These are phyloP conservation scores for Fusarium gaditjirri DNA, from an alignment of 2,329 filamentous ascomycete genomes.

Conservation along the genomic window DNA sequence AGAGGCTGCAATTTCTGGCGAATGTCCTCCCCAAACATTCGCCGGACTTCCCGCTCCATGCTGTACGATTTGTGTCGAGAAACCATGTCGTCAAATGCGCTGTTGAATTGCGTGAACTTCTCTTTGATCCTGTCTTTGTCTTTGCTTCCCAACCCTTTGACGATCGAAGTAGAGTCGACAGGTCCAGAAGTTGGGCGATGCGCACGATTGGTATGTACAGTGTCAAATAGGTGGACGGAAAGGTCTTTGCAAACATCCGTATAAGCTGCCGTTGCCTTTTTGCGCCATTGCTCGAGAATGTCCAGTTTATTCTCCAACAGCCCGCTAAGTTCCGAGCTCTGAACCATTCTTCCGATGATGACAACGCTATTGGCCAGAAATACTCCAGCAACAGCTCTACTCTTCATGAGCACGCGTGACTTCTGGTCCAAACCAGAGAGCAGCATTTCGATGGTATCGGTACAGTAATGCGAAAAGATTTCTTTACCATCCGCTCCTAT, in stretches of 20 bases:
- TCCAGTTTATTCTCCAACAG: slow-evolving; percentile 75
- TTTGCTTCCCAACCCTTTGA: slow-evolving; percentile 86
- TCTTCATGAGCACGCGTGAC: slow-evolving; percentile 76
- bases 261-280: slow-evolving; percentile 84
- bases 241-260: slow-evolving; percentile 90
- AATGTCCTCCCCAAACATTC: slow-evolving; percentile 83
- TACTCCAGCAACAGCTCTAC: slow-evolving; percentile 82
- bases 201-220: slow-evolving; percentile 86
- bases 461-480: slow-evolving; percentile 89
- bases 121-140: slow-evolving; percentile 97
- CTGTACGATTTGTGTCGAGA: slow-evolving; percentile 81
- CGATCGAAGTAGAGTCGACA: slow-evolving; percentile 83
- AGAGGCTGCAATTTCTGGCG: slow-evolving; percentile 93
- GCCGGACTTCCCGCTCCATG: slow-evolving; percentile 92
- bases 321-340: slow-evolving; percentile 78
- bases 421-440: slow-evolving; percentile 81
- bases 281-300: slow-evolving; percentile 84
- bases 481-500: slow-evolving; percentile 88
- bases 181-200: slow-evolving; percentile 78
- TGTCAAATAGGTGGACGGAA: slow-evolving; percentile 85
- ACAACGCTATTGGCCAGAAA: slow-evolving; percentile 91
- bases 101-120: slow-evolving; percentile 94
- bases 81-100: slow-evolving; percentile 89
- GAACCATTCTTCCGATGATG: slow-evolving; percentile 85
- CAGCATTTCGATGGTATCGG: slow-evolving; percentile 87